Evolutionary conservation across 176 grass and related monocot genomes (phyloP).

Genomic region (Microstegium vimineum): DNA sequence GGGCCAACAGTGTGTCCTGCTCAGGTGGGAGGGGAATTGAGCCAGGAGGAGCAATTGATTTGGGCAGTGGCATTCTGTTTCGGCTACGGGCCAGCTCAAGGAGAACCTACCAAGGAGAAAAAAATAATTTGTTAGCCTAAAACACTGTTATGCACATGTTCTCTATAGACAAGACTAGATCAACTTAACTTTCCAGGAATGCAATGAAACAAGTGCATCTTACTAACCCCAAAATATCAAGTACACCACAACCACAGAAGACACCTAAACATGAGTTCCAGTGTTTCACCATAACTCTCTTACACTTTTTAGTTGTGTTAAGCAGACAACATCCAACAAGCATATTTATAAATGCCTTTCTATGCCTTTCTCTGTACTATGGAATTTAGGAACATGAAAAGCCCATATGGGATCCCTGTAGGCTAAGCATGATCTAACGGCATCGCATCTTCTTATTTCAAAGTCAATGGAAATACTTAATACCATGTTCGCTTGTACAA

Average conservation of each 20-base stretch:
- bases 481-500: background rate
- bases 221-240: background rate
- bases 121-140: constrained; percentile 6
- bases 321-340: background rate
- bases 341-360: background rate
- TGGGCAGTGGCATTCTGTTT: constrained; percentile 86
- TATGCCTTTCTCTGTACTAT: background rate
- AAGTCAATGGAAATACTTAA: background rate
- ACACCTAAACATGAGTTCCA: background rate
- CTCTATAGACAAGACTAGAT: background rate
- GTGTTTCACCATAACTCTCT: background rate
- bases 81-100: constrained; percentile 65
- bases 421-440: background rate
- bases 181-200: background rate
- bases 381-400: background rate
- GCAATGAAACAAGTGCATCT: background rate
- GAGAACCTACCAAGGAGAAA: constrained; percentile 50
- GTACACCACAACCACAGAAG: background rate
- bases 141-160: background rate
- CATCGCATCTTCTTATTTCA: background rate
- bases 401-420: background rate
- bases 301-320: background rate
- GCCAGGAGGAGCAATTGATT: constrained; percentile 76
- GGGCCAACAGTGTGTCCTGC: constrained; percentile 78
- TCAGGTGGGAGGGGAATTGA: constrained; percentile 82